Conservation (phyloP, 345 rosid species). For the Eucalyptus viminalis region DNA sequence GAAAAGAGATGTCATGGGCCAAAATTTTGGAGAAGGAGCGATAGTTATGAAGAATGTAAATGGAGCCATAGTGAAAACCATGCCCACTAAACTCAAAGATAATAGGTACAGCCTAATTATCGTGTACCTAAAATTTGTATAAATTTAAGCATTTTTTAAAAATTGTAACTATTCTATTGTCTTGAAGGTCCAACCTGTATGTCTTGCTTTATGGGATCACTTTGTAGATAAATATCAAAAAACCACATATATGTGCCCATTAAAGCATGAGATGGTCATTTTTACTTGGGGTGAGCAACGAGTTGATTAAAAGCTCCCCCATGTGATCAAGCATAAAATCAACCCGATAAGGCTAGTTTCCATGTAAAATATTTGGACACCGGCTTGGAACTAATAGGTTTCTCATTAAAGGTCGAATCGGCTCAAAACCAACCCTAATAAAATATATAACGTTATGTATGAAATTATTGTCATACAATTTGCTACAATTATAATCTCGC, state of each 20-base stretch:
- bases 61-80: not conserved
- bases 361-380: not conserved
- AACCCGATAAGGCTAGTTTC: not conserved
- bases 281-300: not conserved
- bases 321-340: accelerated
- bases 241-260: not conserved
- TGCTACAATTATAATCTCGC: not conserved
- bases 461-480: not conserved
- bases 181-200: not conserved
- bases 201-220: not conserved
- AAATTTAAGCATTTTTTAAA: too few species aligned
- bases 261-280: not conserved
- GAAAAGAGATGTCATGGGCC: not conserved
- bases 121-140: not conserved
- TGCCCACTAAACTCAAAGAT: not conserved
- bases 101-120: not conserved
- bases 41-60: not conserved
- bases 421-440: not conserved
- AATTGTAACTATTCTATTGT: too few species aligned
- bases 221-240: not conserved
- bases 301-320: accelerated
- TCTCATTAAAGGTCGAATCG: not conserved
- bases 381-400: accelerated
- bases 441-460: not conserved
- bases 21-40: not conserved